Evolutionary conservation across 2,329 filamentous ascomycete species (phyloP), one percentile per base, ranked within the genome.

Genomic region (Diaporthe ilicicola): DNA sequence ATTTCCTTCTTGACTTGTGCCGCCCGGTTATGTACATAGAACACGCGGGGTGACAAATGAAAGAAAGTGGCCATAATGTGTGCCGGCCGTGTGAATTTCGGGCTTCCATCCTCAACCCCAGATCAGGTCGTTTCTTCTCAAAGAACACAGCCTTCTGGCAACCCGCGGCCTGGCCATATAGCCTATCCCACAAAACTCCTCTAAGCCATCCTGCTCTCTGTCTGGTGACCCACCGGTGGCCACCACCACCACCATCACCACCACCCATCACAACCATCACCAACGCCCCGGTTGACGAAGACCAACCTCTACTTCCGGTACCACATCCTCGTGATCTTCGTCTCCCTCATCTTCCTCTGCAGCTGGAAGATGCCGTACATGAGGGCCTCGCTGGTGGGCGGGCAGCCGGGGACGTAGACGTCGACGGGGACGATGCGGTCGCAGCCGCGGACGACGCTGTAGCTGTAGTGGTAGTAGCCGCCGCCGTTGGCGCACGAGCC

Each of bases 391-490:
- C 81, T 77, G 10, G 84, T 83, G 9, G 81, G 87, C 74, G 84
- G 84, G 80, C 90, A 92, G 0, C 90, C 90, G 1, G 90, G 90
- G 6, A 92, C 87, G 76, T 91, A 92, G 13, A 92, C 86, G 78
- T 92, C 90, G 17, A 92, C 90, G 0, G 91, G 91, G 3, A 92
- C 83, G 74, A 92, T 86, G 12, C 90, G 82, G 78, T 92, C 91
- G 72, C 90, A 90, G 0, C 90, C 90, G 46, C 91, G 82, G 17
- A 90, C 85, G 17, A 92, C 90, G 64, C 84, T 87, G 80, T 93
- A 93, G 77, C 88, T 91, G 81, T 93, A 93, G 79, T 93, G 91
- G 79, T 93, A 93, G 80, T 93, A 93, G 17, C 91, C 91, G 70
- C 91, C 91, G 27, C 91, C 90, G 77, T 93, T 93, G 32, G 91